Evolutionary conservation across 345 rosid genomes (phyloP), one percentile per base, ranked within the genome.

Genomic region (Turritis glabra): DNA sequence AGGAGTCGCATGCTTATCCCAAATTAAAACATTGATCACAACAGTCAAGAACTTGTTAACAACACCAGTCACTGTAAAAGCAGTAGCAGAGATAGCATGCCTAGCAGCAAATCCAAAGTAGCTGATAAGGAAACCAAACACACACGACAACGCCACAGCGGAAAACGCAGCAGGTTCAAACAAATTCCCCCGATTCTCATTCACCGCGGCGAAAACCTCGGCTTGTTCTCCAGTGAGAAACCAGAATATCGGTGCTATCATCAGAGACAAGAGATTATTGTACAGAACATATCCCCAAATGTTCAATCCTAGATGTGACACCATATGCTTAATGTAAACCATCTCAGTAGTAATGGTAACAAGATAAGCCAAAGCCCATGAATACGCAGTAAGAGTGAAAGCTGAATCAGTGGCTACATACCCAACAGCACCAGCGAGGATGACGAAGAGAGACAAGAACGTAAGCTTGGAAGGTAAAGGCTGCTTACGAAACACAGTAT

Each of bases 261-360:
- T 88, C 82, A 95, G 81, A 0, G 99, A 92, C 70, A 95, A 76
- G 40, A 95, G 82, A 72, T 95, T 92, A 77, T 95, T 95, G 77
- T 95, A 95, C 14, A 90, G 32, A 50, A 95, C 99, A 68, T 85
- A 91, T 29, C 99, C 99, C 99, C 99, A 95, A 22, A 96, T 92
- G 83, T 90, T 95, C 87, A 95, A 82, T 58, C 96, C 98, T 26
- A 95, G 88, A 85, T 81, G 88, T 13, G 96, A 90, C 8, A 95
- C 98, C 86, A 92, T 95, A 79, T 95, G 99, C 74, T 95, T 95
- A 71, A 95, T 92, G 55, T 92, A 95, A 72, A 95, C 97, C 99
- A 95, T 95, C 81, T 95, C 99, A 5, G 97, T 86, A 1, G 96
- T 90, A 52, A 95, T 95, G 2, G 97, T 92, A 30, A 90, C 87